phyloP scores from a whole-genome alignment of 2,329 filamentous ascomycete species.

The Cryphonectria japonica region DNA sequence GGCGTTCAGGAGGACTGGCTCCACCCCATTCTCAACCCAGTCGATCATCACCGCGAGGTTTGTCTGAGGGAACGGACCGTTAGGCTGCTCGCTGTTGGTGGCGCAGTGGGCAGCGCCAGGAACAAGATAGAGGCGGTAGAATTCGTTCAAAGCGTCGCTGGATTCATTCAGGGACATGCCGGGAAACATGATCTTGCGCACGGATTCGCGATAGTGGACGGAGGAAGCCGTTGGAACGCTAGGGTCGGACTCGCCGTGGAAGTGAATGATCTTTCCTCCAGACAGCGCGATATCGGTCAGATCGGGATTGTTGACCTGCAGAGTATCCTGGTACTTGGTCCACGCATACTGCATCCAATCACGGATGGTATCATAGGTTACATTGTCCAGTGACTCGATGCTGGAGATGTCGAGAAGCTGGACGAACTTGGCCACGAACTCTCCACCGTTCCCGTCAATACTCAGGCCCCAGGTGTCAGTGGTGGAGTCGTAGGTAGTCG shows the following conservation, averaged over 20 bases:
- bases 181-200: conserved; percentile 30
- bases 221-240: conserved; percentile 33
- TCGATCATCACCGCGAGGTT: conserved; percentile 33
- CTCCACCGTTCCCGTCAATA: conserved; percentile 22
- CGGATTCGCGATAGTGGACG: background rate
- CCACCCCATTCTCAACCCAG: conserved; percentile 37
- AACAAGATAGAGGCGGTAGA: conserved; percentile 51
- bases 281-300: conserved; percentile 34
- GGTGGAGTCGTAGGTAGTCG: conserved; percentile 38
- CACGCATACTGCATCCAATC: background rate
- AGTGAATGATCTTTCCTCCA: conserved; percentile 39
- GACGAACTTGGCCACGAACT: conserved; percentile 37
- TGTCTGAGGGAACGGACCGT: background rate
- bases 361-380: conserved; percentile 25
- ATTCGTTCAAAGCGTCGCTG: conserved; percentile 42
- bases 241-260: conserved; percentile 38
- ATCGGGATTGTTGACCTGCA: conserved; percentile 35
- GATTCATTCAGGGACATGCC: conserved; percentile 34
- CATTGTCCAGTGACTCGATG: conserved; percentile 33
- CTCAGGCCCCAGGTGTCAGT: conserved; percentile 27
- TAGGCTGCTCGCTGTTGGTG: background rate
- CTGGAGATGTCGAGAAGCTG: conserved; percentile 37
- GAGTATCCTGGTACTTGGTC: background rate
- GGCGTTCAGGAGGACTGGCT: conserved; percentile 35
- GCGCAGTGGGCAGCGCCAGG: conserved; percentile 51